These are phyloP conservation scores for Endothia cerciana DNA, from an alignment of 2,329 filamentous ascomycete species.

Conservation along the genomic window DNA sequence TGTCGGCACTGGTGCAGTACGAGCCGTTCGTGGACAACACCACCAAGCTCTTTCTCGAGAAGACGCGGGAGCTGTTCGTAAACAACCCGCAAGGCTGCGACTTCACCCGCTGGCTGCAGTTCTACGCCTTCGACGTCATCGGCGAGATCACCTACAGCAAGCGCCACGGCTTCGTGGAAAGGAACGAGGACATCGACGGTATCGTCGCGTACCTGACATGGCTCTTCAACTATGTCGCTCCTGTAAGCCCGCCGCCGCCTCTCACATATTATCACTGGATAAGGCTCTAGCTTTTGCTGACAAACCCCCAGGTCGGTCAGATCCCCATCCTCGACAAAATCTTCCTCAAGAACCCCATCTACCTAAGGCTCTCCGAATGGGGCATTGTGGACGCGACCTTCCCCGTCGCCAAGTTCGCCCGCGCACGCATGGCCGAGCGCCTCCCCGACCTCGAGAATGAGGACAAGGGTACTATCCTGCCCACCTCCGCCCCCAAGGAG, in stretches of 20 bases:
- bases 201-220: constrained; percentile 68
- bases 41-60: constrained; percentile 69
- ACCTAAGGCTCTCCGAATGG: constrained; percentile 68
- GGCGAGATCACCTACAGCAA: constrained; percentile 78
- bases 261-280: neutral
- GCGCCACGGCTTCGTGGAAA: constrained; percentile 74
- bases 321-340: constrained; percentile 71
- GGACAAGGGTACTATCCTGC: constrained; percentile 42
- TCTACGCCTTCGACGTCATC: constrained; percentile 82
- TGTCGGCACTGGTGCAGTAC: constrained; percentile 77
- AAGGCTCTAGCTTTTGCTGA: constrained; percentile 10
- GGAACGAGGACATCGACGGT: constrained; percentile 74
- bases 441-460: constrained; percentile 48
- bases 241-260: constrained; percentile 50
- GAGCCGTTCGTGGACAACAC: constrained; percentile 81
- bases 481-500: constrained; percentile 43
- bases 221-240: constrained; percentile 73
- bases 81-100: constrained; percentile 55
- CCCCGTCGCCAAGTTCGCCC: constrained; percentile 73
- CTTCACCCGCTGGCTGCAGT: constrained; percentile 75
- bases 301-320: constrained; percentile 64
- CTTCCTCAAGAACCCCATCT: constrained; percentile 75
- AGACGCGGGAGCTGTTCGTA: constrained; percentile 61
- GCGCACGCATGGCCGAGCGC: constrained; percentile 68
- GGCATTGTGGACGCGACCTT: constrained; percentile 71